Evolutionary conservation across 2,329 filamentous ascomycete genomes (phyloP), one percentile per base, ranked within the genome.

Genomic region (Pseudogymnoascus destructans): DNA sequence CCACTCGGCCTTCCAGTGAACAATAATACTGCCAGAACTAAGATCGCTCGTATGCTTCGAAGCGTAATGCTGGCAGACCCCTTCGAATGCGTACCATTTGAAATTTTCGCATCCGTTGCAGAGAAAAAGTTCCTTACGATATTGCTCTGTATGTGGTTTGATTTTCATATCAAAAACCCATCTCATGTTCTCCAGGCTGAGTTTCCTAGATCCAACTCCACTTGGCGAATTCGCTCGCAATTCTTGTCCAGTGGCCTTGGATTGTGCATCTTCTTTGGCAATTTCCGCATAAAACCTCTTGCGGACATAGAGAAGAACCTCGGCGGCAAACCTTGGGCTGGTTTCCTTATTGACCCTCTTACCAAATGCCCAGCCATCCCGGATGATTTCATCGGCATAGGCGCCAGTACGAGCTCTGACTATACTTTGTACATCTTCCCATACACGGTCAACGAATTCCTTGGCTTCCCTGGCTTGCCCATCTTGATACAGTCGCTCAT

Each of bases 181-280:
- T 70, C 87, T 91, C 87, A 93, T 90, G 66, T 91, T 89, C 67
- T 92, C 87, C 63, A 93, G 72, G 1, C 84, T 86, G 57, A 92
- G 74, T 66, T 78, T 84, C 67, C 80, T 77, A 23, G 77, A 81
- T 64, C 76, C 79, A 5, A 79, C 75, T 0, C 76, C 79, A 61
- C 77, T 72, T 1, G 73, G 72, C 6, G 77, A 75, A 61, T 85
- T 80, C 8, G 68, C 58, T 25, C 70, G 65, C 3, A 74, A 73
- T 58, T 73, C 62, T 62, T 70, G 72, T 32, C 79, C 75, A 57
- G 76, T 73, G 36, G 74, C 74, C 9, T 70, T 70, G 21, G 75
- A 70, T 11, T 73, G 72, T 36, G 73, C 73, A 57, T 77, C 75
- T 57, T 82, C 76, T 63, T 80, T 77, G 40, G 76, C 72, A 52